Evolutionary conservation across 2,329 filamentous ascomycete genomes (phyloP).

Genomic region (Xylaria sp.): DNA sequence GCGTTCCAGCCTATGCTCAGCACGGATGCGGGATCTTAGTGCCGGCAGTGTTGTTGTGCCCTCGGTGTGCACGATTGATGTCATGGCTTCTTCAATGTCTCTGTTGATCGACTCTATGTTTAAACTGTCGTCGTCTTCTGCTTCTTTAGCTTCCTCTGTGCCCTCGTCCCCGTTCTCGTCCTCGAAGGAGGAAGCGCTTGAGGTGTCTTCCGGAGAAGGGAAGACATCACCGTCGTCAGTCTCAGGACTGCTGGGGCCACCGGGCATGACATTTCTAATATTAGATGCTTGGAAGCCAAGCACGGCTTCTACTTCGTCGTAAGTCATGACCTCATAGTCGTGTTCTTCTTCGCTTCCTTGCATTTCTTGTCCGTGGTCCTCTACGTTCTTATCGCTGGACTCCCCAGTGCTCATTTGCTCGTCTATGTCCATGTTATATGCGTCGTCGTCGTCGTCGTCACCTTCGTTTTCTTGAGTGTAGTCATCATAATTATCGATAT

Average conservation of each 20-base stretch:
- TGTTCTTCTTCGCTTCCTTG: conserved; percentile 29
- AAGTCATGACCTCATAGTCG: conserved; percentile 45
- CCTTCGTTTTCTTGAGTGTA: conserved; percentile 11
- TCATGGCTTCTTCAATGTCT: conserved; percentile 38
- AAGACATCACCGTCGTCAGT: not conserved
- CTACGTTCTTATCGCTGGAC: not conserved
- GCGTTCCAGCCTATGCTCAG: conserved; percentile 37
- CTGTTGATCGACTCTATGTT: conserved; percentile 19
- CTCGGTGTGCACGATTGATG: conserved; percentile 23
- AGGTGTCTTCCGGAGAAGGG: conserved; percentile 3
- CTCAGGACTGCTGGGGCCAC: not conserved
- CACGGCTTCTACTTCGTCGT: conserved; percentile 51
- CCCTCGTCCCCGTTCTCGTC: conserved; percentile 21
- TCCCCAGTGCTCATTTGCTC: not conserved
- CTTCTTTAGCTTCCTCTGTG: conserved; percentile 2
- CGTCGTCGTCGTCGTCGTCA: not conserved
- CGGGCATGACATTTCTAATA: not conserved
- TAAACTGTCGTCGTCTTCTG: conserved; percentile 11
- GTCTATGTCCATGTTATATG: conserved; percentile 3
- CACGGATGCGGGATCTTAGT: conserved; percentile 30
- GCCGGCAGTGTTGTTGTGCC: conserved; percentile 23
- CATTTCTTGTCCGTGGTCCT: conserved; percentile 23
- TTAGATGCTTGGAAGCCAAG: conserved; percentile 38
- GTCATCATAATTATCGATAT: conserved; percentile 41
- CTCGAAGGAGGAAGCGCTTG: conserved; percentile 19